Evolutionary conservation across 2,329 filamentous ascomycete species (phyloP).

Genomic region (Pseudogymnoascus destructans): DNA sequence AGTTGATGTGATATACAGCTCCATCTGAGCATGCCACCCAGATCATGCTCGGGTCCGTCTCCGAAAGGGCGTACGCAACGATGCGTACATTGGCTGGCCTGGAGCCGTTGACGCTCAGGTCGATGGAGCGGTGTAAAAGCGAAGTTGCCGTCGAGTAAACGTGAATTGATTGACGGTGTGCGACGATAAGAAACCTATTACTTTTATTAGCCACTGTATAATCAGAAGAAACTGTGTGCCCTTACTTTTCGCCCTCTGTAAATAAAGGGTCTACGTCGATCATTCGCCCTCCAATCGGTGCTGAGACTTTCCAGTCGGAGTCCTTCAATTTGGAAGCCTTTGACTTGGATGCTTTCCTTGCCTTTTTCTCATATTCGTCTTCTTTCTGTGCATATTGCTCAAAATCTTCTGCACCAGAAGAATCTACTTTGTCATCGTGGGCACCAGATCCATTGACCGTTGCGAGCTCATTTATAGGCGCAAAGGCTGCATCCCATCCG

Average conservation of each 20-base stretch:
- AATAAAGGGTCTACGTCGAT: slow-evolving; percentile 52
- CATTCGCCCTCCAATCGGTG: slow-evolving; percentile 53
- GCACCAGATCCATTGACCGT: slow-evolving; percentile 17
- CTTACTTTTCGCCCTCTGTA: slow-evolving; percentile 45
- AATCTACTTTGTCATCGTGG: slow-evolving; percentile 11
- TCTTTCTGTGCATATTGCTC: slow-evolving; percentile 15
- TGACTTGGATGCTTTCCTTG: slow-evolving; percentile 25
- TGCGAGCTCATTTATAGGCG: slow-evolving; percentile 15
- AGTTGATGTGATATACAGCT: slow-evolving; percentile 43
- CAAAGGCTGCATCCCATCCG: slow-evolving; percentile 23
- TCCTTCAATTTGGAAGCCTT: slow-evolving; percentile 16
- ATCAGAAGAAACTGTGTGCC: background rate
- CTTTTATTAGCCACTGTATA: background rate
- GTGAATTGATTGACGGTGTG: slow-evolving; percentile 62
- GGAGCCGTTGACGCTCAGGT: slow-evolving; percentile 29
- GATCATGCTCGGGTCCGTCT: slow-evolving; percentile 33
- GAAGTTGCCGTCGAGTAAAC: slow-evolving; percentile 75
- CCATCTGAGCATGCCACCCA: slow-evolving; percentile 51
- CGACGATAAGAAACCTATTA: slow-evolving; percentile 54
- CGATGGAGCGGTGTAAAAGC: slow-evolving; percentile 60
- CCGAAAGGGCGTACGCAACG: slow-evolving; percentile 31
- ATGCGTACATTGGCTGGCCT: slow-evolving; percentile 22
- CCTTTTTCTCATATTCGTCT: slow-evolving; percentile 8
- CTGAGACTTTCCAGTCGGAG: slow-evolving; percentile 44
- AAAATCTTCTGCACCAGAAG: slow-evolving; percentile 17